A percentile compares a stretch with the other conserved stretches of the same genome.
These are phyloP conservation scores for Acaromyces ingoldii DNA, from an alignment of 1,284 basidiomycete species.

Conservation along the genomic window DNA sequence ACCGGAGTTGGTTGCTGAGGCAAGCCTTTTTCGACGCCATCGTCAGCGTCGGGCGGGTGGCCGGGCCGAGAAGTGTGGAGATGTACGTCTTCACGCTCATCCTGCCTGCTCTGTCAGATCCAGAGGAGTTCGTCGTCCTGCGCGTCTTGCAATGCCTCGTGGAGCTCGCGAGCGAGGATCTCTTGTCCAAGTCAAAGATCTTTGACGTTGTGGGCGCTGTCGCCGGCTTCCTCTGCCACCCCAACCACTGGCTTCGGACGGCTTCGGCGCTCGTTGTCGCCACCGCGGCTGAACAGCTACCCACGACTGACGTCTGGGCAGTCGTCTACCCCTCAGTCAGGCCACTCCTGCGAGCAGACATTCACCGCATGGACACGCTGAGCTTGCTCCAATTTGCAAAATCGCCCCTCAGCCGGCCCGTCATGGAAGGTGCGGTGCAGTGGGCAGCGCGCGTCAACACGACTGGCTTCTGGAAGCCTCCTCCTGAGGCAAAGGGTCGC, in stretches of 20 bases:
- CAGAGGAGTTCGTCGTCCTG: conserved; percentile 87
- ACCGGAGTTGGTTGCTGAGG: conserved; percentile 81
- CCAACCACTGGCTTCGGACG: conserved; percentile 96
- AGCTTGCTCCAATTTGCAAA: conserved; percentile 71
- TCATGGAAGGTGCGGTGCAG: conserved; percentile 76
- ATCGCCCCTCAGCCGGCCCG: conserved; percentile 63
- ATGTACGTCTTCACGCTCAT: conserved; percentile 84
- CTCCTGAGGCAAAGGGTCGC: conserved; percentile 13
- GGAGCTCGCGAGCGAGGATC: conserved; percentile 60
- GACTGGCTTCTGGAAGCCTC: conserved; percentile 35
- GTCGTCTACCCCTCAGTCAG: conserved; percentile 86
- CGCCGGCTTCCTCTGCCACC: conserved; percentile 86
- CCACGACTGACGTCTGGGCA: conserved; percentile 75
- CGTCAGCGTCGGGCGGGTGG: conserved; percentile 70
- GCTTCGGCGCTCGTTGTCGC: conserved; percentile 81
- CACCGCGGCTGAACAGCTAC: conserved; percentile 69
- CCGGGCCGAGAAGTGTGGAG: conserved; percentile 54
- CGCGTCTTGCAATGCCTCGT: conserved; percentile 79
- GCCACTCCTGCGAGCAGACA: conserved; percentile 77
- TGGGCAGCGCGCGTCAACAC: conserved; percentile 68
- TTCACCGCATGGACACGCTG: conserved; percentile 70
- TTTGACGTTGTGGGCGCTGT: conserved; percentile 87
- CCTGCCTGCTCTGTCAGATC: conserved; percentile 77
- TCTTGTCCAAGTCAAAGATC: conserved; percentile 66
- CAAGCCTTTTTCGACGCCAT: conserved; percentile 92